These are phyloP conservation scores for Trametes cubensis DNA, from an alignment of 768 basidiomycete genomes.

Conservation along the genomic window DNA sequence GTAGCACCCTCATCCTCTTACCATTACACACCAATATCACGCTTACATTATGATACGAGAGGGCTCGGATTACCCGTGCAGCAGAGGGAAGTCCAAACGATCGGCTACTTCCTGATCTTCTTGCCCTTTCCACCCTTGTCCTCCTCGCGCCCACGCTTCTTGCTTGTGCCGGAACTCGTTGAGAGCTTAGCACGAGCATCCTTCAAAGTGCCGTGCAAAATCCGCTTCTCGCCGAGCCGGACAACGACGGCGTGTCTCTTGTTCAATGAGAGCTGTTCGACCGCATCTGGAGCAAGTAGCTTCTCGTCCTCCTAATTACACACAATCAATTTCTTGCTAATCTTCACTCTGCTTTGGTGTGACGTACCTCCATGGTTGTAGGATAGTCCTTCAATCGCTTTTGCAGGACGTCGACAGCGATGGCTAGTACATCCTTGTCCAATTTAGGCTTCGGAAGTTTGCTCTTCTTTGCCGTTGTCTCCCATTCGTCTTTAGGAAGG, in stretches of 20 bases:
- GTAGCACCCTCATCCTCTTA: neutral
- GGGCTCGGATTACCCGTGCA: no score
- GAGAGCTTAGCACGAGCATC: constrained; percentile 6
- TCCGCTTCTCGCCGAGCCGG: constrained; percentile 78
- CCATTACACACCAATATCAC: no score
- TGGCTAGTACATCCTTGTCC: constrained; percentile 48
- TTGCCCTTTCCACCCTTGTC: constrained; percentile 22
- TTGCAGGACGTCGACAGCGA: constrained; percentile 53
- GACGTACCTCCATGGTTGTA: constrained; percentile 59
- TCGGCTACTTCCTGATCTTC: constrained; percentile 14
- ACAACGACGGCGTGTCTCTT: constrained; percentile 69
- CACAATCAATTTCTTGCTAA: neutral
- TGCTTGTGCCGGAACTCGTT: neutral
- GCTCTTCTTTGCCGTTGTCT: constrained; percentile 57
- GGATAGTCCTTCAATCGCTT: constrained; percentile 58
- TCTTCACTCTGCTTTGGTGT: constrained; percentile 7
- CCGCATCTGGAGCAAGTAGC: constrained; percentile 36
- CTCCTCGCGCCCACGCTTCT: constrained; percentile 23
- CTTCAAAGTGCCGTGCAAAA: constrained; percentile 44
- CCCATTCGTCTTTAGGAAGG: constrained; percentile 59
- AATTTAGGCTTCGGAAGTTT: constrained; percentile 76
- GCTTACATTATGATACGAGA: no score
- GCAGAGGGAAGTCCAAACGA: no score
- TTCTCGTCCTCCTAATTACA: constrained; percentile 50
- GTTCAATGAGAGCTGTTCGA: constrained; percentile 42